phyloP scores from a whole-genome alignment of 441 rosid genomes.

The Sinapis alba region DNA sequence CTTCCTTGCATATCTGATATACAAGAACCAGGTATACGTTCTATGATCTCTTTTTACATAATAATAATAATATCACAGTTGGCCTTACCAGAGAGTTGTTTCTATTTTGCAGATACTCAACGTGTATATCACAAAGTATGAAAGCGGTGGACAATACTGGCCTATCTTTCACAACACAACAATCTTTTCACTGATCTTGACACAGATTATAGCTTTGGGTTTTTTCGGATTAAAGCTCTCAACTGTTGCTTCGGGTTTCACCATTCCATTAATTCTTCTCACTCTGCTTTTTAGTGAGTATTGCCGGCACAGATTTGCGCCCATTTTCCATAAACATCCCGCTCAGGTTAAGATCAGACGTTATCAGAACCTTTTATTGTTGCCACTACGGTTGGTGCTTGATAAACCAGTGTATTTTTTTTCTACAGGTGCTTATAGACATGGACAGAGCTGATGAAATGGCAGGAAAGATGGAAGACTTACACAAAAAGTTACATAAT shows the following conservation, averaged over 20 bases:
- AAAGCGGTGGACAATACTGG: conserved; percentile 91
- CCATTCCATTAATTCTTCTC: conserved; percentile 73
- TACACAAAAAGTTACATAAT: conserved; percentile 49
- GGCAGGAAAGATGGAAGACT: conserved; percentile 62
- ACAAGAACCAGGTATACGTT: conserved; percentile 73
- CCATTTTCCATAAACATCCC: conserved; percentile 62
- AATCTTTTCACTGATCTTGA: conserved; percentile 79
- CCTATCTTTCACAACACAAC: conserved; percentile 87
- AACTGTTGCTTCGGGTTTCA: conserved; percentile 77
- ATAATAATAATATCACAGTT: not conserved
- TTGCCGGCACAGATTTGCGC: conserved; percentile 79
- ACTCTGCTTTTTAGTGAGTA: conserved; percentile 87
- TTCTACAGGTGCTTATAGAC: conserved; percentile 69
- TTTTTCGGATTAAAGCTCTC: conserved; percentile 82
- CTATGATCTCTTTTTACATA: conserved; percentile 5
- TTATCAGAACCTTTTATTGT: not conserved
- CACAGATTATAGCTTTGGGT: conserved; percentile 86
- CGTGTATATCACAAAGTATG: conserved; percentile 77
- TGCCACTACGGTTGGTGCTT: conserved; percentile 8
- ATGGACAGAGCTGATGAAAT: conserved; percentile 85
- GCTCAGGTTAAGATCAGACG: conserved; percentile 56
- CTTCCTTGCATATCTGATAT: conserved; percentile 71
- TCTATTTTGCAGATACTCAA: conserved; percentile 68
- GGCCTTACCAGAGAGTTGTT: conserved; percentile 7
- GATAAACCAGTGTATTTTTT: not conserved